Evolutionary conservation across 179 eudicot species (phyloP).

Genomic region (Carnegiea gigantea): DNA sequence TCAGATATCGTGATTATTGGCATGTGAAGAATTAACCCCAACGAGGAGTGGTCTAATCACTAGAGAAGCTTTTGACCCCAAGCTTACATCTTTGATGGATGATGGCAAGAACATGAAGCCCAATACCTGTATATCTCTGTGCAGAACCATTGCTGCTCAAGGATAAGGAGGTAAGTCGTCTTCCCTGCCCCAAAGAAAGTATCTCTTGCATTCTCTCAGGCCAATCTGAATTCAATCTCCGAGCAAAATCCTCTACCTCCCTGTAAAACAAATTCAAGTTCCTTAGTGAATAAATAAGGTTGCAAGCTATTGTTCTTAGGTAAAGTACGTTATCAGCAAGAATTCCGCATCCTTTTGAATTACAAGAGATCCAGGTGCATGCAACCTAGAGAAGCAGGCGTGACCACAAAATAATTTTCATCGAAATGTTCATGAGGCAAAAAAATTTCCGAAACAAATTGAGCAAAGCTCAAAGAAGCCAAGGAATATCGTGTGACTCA

Average conservation of each 20-base stretch:
- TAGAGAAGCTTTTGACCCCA: background rate
- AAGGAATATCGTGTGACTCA: too few relatives aligned
- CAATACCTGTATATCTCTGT: constrained; percentile 47
- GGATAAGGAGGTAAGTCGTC: constrained; percentile 39
- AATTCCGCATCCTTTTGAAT: background rate
- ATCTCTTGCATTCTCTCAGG: constrained; percentile 66
- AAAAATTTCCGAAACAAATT: too few relatives aligned
- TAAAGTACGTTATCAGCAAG: background rate
- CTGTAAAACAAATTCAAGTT: constrained; percentile 24
- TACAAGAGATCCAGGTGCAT: background rate
- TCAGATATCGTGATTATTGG: too few relatives aligned
- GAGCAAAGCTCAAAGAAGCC: background rate
- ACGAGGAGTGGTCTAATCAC: too few relatives aligned
- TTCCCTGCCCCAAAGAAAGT: constrained; percentile 47
- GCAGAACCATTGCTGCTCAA: constrained; percentile 45
- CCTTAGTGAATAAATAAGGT: background rate
- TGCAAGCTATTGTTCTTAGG: background rate
- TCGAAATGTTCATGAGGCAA: too few relatives aligned
- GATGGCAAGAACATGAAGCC: background rate
- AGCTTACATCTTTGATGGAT: too few relatives aligned
- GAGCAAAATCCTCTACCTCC: constrained; percentile 73
- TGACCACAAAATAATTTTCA: too few relatives aligned
- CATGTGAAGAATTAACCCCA: too few relatives aligned
- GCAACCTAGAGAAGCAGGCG: background rate
- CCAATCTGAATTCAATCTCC: constrained; percentile 69